Percentiles rank a stretch among this genome's conserved stretches.
phyloP scores from a whole-genome alignment of 805 yeast genomes.

The Starmerella asiatica region DNA sequence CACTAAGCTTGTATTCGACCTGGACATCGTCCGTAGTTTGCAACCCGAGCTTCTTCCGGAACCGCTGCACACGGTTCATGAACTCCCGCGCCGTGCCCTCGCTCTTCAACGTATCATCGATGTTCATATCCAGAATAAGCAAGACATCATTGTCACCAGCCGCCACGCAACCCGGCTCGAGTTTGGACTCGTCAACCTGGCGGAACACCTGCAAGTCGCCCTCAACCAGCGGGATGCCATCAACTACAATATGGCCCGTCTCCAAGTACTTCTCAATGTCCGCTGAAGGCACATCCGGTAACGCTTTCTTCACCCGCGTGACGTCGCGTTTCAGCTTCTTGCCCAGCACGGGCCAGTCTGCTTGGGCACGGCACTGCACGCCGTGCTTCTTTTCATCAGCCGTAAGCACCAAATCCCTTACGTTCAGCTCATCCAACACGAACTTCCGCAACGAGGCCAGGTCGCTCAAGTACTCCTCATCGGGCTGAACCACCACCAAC shows the following conservation, averaged over 20 bases:
- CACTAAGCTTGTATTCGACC: slow-evolving; percentile 60
- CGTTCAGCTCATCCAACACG: slow-evolving; percentile 81
- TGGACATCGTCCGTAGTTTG: slow-evolving; percentile 89
- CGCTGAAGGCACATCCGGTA: slow-evolving; percentile 66
- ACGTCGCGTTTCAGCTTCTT: slow-evolving; percentile 92
- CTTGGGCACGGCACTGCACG: slow-evolving; percentile 85
- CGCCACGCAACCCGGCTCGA: slow-evolving; percentile 62
- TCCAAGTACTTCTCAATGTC: slow-evolving; percentile 66
- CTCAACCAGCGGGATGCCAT: slow-evolving; percentile 70
- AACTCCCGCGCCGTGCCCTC: slow-evolving; percentile 96
- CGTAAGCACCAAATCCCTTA: slow-evolving; percentile 76
- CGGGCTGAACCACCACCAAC: slow-evolving; percentile 74
- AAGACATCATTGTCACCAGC: slow-evolving; percentile 84
- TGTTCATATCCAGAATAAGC: slow-evolving; percentile 73
- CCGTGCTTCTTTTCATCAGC: slow-evolving; percentile 83
- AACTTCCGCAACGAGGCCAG: slow-evolving; percentile 64
- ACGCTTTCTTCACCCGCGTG: slow-evolving; percentile 84
- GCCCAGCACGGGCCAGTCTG: slow-evolving; percentile 98
- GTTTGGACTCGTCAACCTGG: slow-evolving; percentile 55
- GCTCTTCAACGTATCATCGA: slow-evolving; percentile 74
- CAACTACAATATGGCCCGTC: slow-evolving; percentile 67
- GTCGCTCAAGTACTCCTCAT: slow-evolving; percentile 59
- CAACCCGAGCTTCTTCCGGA: slow-evolving; percentile 90
- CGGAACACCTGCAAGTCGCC: slow-evolving; percentile 87
- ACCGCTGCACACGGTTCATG: slow-evolving; percentile 91